phyloP scores from a whole-genome alignment of 2,329 filamentous ascomycete genomes.

The Colletotrichum gigasporum region DNA sequence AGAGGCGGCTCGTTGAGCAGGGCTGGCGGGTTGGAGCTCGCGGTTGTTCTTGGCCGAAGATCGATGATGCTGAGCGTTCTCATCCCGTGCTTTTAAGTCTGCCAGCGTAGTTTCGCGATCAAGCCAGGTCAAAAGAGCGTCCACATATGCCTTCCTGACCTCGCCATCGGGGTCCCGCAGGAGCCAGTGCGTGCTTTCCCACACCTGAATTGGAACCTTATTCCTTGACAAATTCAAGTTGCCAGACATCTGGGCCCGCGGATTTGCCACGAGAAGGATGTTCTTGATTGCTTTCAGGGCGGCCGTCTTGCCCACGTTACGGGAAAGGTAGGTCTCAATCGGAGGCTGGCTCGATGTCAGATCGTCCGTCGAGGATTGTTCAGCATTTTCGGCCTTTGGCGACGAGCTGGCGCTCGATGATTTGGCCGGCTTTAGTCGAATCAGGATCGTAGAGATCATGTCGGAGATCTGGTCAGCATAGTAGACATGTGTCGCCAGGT shows the following conservation, averaged over 20 bases:
- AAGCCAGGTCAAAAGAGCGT: constrained; percentile 86
- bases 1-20: constrained; percentile 73
- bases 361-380: constrained; percentile 47
- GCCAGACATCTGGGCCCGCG: constrained; percentile 65
- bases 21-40: constrained; percentile 51
- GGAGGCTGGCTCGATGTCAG: constrained; percentile 48
- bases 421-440: constrained; percentile 75
- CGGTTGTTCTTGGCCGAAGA: constrained; percentile 51
- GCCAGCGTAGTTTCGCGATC: constrained; percentile 77
- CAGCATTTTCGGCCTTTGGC: constrained; percentile 56
- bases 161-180: constrained; percentile 80
- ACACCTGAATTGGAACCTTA: constrained; percentile 81
- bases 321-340: constrained; percentile 62
- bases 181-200: constrained; percentile 97
- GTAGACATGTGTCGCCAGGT: constrained; percentile 93
- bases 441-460: constrained; percentile 85
- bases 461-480: constrained; percentile 96
- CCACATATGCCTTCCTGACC: constrained; percentile 86
- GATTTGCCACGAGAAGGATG: constrained; percentile 84
- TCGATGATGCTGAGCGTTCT: constrained; percentile 56
- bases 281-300: constrained; percentile 84
- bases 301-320: constrained; percentile 64
- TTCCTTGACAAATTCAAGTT: constrained; percentile 75
- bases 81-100: constrained; percentile 72
- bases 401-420: constrained; percentile 54